These are phyloP conservation scores for Pseudopediastrum boryanum DNA, from an alignment of 139 green algal species.

Conservation along the genomic window DNA sequence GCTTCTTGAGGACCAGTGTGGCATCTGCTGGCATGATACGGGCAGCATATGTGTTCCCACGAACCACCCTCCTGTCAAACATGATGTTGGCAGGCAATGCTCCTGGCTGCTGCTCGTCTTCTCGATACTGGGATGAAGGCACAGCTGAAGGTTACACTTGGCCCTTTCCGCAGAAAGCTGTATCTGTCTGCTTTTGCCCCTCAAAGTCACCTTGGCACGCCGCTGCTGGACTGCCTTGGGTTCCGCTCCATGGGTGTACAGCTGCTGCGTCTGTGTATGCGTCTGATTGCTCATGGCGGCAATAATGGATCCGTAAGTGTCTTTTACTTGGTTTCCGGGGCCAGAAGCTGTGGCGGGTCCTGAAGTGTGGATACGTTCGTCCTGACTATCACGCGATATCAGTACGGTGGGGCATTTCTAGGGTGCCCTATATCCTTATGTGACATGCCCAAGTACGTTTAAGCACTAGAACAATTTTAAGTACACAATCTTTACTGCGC, in stretches of 20 bases:
- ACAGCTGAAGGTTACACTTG: neutral
- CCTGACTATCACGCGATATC: no score
- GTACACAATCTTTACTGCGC: no score
- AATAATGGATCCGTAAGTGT: neutral
- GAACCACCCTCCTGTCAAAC: conserved; percentile 85
- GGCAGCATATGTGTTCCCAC: conserved; percentile 86
- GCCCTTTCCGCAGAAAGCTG: neutral
- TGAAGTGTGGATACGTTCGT: no score
- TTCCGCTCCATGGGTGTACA: conserved; percentile 68
- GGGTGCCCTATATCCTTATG: no score
- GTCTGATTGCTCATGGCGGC: neutral
- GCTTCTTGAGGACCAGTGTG: conserved; percentile 29
- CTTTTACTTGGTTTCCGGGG: no score
- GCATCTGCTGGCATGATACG: conserved; percentile 71
- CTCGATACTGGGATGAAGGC: conserved; percentile 49
- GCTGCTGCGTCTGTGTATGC: conserved; percentile 45
- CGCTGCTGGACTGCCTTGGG: conserved; percentile 63
- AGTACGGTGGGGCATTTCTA: no score
- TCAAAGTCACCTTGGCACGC: conserved; percentile 53
- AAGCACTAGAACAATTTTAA: no score
- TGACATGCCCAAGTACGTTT: no score
- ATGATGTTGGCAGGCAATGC: conserved; percentile 75
- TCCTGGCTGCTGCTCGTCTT: conserved; percentile 43
- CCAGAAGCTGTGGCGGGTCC: no score
- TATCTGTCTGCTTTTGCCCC: neutral